These are phyloP conservation scores for Calocybe gangraenosa DNA, from an alignment of 768 basidiomycete genomes.

Conservation along the genomic window DNA sequence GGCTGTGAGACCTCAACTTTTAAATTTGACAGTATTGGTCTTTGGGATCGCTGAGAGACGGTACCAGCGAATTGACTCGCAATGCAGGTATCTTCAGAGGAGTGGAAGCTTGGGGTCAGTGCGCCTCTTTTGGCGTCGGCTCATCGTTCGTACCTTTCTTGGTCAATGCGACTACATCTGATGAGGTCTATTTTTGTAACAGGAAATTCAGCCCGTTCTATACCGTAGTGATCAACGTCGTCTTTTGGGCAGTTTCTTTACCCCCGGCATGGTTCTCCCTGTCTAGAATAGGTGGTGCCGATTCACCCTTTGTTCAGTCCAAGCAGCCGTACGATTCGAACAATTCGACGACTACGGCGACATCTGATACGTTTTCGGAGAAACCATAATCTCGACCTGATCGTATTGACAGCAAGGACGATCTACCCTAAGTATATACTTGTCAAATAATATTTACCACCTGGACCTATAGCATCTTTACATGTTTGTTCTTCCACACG, in stretches of 20 bases:
- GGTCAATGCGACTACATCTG: neutral
- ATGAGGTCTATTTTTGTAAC: neutral
- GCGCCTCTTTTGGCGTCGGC: conserved; percentile 16
- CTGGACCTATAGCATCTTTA: too few species aligned
- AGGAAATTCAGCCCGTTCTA: conserved; percentile 14
- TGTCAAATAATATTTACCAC: too few species aligned
- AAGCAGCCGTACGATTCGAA: neutral
- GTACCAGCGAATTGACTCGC: conserved; percentile 16
- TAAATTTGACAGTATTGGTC: conserved; percentile 14
- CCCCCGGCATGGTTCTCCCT: conserved; percentile 13
- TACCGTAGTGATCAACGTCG: conserved; percentile 11
- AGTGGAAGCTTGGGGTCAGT: conserved; percentile 17
- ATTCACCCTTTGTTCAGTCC: conserved; percentile 4
- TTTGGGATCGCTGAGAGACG: conserved; percentile 15
- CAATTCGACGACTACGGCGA: neutral
- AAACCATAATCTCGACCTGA: neutral
- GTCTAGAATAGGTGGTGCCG: conserved; percentile 3
- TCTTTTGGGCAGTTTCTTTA: conserved; percentile 13
- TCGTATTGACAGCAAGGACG: too few species aligned
- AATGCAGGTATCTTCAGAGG: conserved; percentile 15
- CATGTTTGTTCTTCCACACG: too few species aligned
- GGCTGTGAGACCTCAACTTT: neutral
- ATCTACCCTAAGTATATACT: too few species aligned
- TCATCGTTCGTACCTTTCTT: conserved; percentile 14
- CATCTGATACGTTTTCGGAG: neutral